Conservation (phyloP, 345 rosid genomes). For the Linum trigynum region DNA sequence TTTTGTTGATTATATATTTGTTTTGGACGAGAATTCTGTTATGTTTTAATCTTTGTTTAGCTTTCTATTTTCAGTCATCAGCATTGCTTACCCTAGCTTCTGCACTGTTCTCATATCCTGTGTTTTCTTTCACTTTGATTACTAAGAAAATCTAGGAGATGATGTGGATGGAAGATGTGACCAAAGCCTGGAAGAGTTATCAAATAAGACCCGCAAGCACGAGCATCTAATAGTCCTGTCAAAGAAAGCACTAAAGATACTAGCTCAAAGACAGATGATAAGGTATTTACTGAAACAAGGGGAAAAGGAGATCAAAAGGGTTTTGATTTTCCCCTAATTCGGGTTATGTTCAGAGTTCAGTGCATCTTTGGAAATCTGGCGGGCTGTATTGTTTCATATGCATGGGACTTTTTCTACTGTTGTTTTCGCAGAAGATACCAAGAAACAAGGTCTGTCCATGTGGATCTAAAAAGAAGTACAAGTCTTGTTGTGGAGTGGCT, state of each 20-base stretch:
- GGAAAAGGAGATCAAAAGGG: conserved; percentile 10
- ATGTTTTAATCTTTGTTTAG: background rate
- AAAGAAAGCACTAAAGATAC: conserved; percentile 23
- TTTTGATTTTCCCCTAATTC: background rate
- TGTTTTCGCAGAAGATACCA: conserved; percentile 42
- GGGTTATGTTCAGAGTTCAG: background rate
- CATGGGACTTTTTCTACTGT: background rate
- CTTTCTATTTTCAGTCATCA: conserved; percentile 2
- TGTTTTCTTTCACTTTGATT: background rate
- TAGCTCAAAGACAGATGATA: conserved; percentile 35
- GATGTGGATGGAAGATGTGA: conserved; percentile 24
- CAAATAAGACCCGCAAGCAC: conserved; percentile 19
- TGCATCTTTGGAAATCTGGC: background rate
- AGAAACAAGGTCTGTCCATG: conserved; percentile 71
- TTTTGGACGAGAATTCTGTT: background rate
- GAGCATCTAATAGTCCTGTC: conserved; percentile 23
- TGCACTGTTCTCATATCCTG: too few relatives aligned
- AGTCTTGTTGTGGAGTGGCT: conserved; percentile 80
- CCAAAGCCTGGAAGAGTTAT: conserved; percentile 29
- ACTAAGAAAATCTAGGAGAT: conserved; percentile 24
- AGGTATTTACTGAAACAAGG: conserved; percentile 34
- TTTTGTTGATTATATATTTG: too few relatives aligned
- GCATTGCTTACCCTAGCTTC: too few relatives aligned
- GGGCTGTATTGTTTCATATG: background rate
- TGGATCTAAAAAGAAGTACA: conserved; percentile 87